Evolutionary conservation across 306 rosid genomes (phyloP).

Genomic region (Castanopsis chinensis): DNA sequence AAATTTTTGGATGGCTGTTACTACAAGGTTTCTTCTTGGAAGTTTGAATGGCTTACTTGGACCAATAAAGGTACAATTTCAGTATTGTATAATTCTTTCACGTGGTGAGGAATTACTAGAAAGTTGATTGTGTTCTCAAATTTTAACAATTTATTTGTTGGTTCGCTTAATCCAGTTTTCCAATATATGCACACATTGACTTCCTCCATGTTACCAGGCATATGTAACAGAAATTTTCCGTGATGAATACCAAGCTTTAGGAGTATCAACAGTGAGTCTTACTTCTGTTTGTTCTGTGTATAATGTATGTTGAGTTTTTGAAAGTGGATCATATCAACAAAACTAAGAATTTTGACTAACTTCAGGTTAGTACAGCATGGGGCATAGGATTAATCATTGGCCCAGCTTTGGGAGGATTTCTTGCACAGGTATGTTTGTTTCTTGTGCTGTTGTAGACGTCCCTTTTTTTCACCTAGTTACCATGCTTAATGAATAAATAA

Average conservation of each 20-base stretch:
- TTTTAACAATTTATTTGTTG: not conserved
- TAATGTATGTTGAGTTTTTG: not conserved
- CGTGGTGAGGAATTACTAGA: not conserved
- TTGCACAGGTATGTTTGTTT: conserved; percentile 69
- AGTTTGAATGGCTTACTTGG: conserved; percentile 77
- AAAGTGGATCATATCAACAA: not conserved
- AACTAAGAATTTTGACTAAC: conserved; percentile 17
- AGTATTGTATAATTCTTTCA: not conserved
- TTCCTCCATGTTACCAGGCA: conserved; percentile 51
- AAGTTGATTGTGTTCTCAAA: not conserved
- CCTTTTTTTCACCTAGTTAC: no score
- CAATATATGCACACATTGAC: not conserved
- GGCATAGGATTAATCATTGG: conserved; percentile 76
- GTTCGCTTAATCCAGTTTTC: not conserved
- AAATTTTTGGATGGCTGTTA: conserved; percentile 85
- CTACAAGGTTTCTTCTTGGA: conserved; percentile 79
- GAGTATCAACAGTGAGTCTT: conserved; percentile 70
- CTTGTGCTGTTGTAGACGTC: not conserved
- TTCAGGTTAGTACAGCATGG: conserved; percentile 81
- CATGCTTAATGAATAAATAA: no score
- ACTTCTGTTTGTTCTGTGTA: not conserved
- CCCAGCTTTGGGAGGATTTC: conserved; percentile 87
- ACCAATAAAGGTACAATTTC: conserved; percentile 69
- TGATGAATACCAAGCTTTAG: conserved; percentile 78
- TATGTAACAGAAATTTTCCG: conserved; percentile 67